Percentiles rank a stretch among this genome's conserved stretches.
phyloP scores from a whole-genome alignment of 106 monocot species.

The Dioscorea alata region DNA sequence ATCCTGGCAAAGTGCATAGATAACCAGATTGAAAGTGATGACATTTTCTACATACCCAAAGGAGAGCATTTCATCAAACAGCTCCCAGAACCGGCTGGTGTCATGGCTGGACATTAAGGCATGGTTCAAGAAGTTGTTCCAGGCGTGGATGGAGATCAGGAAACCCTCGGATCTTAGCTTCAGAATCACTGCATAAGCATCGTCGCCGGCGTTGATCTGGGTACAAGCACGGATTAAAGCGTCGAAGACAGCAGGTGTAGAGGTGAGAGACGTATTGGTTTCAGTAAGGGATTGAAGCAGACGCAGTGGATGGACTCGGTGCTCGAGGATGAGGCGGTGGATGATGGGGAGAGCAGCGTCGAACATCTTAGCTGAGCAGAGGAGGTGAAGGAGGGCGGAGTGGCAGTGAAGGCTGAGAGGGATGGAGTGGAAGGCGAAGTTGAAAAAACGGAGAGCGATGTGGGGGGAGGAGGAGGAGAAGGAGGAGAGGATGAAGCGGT shows the following conservation, averaged over 20 bases:
- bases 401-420: conserved; percentile 9
- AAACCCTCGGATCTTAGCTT: conserved; percentile 13
- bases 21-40: conserved; percentile 36
- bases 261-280: background rate
- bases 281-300: conserved; percentile 5
- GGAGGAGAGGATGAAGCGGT: conserved; percentile 13
- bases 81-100: conserved; percentile 16
- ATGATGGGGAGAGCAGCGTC: conserved; percentile 19
- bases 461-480: conserved; percentile 9
- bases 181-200: conserved; percentile 24
- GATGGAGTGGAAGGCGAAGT: background rate
- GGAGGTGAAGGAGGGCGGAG: conserved; percentile 14
- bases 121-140: conserved; percentile 37
- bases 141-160: conserved; percentile 34
- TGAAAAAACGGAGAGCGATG: conserved; percentile 24
- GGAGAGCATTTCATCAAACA: conserved; percentile 27
- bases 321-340: conserved; percentile 10
- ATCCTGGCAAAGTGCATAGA: conserved; percentile 27
- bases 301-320: background rate
- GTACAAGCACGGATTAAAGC: conserved; percentile 34
- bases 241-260: conserved; percentile 16
- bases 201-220: conserved; percentile 7
- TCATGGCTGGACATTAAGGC: conserved; percentile 9
- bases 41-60: conserved; percentile 37
- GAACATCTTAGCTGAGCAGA: conserved; percentile 21